phyloP scores from a whole-genome alignment of 768 basidiomycete genomes.

The Albatrellus ellisii region DNA sequence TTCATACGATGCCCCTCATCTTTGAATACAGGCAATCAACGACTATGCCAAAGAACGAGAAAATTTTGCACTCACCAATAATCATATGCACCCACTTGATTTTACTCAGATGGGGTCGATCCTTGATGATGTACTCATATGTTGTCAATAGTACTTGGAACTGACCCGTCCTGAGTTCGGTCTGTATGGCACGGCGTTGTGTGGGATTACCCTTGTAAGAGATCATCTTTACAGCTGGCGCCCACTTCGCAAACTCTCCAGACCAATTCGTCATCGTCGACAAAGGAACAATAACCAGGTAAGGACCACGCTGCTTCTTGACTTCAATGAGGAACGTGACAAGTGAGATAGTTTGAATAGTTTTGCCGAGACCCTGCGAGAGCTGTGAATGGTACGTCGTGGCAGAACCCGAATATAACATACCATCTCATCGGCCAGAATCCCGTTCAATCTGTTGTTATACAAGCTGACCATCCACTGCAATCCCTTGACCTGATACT shows the following conservation, averaged over 20 bases:
- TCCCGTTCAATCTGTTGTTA: slow-evolving; percentile 92
- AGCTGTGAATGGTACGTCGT: background rate
- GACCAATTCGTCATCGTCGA: slow-evolving; percentile 98
- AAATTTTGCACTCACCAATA: slow-evolving; percentile 45
- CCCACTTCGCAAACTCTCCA: slow-evolving; percentile 96
- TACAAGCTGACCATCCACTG: slow-evolving; percentile 99
- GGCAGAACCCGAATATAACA: slow-evolving; percentile 7
- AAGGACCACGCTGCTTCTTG: slow-evolving; percentile 87
- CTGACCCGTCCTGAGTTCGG: slow-evolving; percentile 61
- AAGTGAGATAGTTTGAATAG: slow-evolving; percentile 91
- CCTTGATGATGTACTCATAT: slow-evolving; percentile 97
- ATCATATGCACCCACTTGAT: slow-evolving; percentile 98
- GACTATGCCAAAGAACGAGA: background rate
- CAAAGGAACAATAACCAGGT: slow-evolving; percentile 89
- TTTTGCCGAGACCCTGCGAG: slow-evolving; percentile 82
- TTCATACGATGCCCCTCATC: slow-evolving; percentile 99
- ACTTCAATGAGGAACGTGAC: slow-evolving; percentile 86
- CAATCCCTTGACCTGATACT: slow-evolving; percentile 88
- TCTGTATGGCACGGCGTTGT: slow-evolving; percentile 67
- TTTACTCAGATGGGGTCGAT: slow-evolving; percentile 80
- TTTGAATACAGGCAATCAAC: slow-evolving; percentile 17
- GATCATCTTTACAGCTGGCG: slow-evolving; percentile 64
- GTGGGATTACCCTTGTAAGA: slow-evolving; percentile 89
- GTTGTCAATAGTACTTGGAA: slow-evolving; percentile 93
- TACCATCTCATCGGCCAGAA: slow-evolving; percentile 91